Conservation (phyloP, 1,284 basidiomycete genomes). For the Malassezia equina region DNA sequence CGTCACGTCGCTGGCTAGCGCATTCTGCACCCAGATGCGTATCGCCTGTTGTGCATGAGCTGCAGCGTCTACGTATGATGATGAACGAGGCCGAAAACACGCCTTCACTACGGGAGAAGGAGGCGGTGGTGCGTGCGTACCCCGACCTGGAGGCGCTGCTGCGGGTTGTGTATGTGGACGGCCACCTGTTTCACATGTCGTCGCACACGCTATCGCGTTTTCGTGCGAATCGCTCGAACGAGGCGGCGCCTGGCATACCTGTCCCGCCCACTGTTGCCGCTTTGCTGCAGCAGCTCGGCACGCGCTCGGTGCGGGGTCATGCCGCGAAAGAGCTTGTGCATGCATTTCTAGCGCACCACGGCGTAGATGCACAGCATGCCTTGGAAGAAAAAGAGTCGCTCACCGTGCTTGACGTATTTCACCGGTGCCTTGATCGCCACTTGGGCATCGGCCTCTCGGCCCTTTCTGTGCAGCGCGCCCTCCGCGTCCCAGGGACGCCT, state of each 20-base stretch:
- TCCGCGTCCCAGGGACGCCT: neutral
- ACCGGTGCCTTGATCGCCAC: constrained; percentile 32
- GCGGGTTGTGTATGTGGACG: neutral
- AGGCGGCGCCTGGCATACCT: neutral
- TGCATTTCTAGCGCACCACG: constrained; percentile 21
- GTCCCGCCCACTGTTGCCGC: constrained; percentile 1
- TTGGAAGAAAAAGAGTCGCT: neutral
- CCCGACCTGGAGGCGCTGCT: constrained; percentile 4
- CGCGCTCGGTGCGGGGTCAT: constrained; percentile 20
- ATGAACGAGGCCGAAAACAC: neutral
- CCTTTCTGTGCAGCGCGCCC: constrained; percentile 19
- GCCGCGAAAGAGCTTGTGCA: constrained; percentile 19
- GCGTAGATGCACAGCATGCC: constrained; percentile 23
- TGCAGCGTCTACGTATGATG: neutral
- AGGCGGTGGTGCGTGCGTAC: neutral
- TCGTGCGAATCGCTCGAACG: neutral
- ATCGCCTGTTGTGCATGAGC: neutral
- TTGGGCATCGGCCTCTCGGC: constrained; percentile 27
- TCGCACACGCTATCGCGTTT: neutral
- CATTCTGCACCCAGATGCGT: too few species aligned
- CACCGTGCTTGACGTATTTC: constrained; percentile 23
- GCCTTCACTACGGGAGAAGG: neutral
- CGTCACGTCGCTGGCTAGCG: neutral
- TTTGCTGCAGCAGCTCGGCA: constrained; percentile 13
- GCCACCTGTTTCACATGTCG: neutral